A percentile compares a stretch with the other conserved stretches of the same genome.
phyloP scores from a whole-genome alignment of 1,139 yeast genomes.

The Hemisphaericaspora lyxosophila region DNA sequence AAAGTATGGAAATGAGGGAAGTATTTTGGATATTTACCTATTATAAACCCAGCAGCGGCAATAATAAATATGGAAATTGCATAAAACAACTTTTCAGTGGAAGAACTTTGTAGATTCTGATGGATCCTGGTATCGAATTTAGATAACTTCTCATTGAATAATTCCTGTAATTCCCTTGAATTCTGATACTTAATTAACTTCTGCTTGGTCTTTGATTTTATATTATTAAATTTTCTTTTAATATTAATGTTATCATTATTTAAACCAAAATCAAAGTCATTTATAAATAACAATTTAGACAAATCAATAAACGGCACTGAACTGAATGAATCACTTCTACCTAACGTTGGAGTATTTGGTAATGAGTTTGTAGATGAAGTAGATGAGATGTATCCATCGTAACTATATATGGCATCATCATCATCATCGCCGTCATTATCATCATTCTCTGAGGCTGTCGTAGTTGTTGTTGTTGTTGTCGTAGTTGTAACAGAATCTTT shows the following conservation, averaged over 20 bases:
- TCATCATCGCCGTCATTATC: background rate
- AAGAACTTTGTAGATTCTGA: constrained; percentile 50
- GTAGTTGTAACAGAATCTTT: background rate
- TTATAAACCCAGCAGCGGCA: constrained; percentile 69
- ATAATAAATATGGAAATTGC: constrained; percentile 69
- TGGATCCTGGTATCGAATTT: constrained; percentile 60
- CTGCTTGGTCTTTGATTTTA: constrained; percentile 38
- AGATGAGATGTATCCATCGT: background rate
- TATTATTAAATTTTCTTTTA: constrained; percentile 31
- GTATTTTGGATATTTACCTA: constrained; percentile 74
- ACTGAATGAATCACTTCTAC: constrained; percentile 33
- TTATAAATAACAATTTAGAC: constrained; percentile 36
- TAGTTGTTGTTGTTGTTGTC: background rate
- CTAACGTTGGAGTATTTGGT: constrained; percentile 11
- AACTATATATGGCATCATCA: background rate
- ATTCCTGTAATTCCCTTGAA: constrained; percentile 32
- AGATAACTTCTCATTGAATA: constrained; percentile 42
- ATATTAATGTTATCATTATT: constrained; percentile 40
- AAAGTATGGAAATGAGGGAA: constrained; percentile 77
- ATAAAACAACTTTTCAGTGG: constrained; percentile 80
- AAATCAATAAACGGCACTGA: constrained; percentile 40
- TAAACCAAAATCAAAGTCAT: constrained; percentile 47
- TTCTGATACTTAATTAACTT: constrained; percentile 26
- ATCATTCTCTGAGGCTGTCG: too few relatives aligned
- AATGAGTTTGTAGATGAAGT: background rate